Evolutionary conservation across 2,329 filamentous ascomycete species (phyloP), one percentile per base, ranked within the genome.

Genomic region (Kalaharituber pfeilii): DNA sequence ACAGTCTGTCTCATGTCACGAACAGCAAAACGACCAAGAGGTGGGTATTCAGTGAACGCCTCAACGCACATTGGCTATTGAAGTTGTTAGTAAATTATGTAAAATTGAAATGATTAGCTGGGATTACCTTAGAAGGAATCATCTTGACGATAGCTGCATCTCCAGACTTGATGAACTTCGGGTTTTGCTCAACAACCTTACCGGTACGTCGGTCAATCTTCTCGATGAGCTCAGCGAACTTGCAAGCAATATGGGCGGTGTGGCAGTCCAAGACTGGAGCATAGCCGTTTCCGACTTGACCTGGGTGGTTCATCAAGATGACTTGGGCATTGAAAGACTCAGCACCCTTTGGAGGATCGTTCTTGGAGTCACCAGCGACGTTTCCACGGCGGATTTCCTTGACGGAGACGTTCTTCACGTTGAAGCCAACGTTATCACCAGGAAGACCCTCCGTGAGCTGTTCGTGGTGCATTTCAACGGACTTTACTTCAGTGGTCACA

Each of bases 401-500:
- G 78, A 98, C 91, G 75, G 91, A 96, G 70, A 98, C 91, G 91
- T 98, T 98, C 59, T 98, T 98, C 78, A 98, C 89, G 86, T 98
- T 98, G 88, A 98, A 98, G 69, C 91, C 91, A 73, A 98, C 91
- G 80, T 98, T 98, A 86, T 98, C 91, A 82, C 91, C 91, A 70
- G 91, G 91, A 65, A 85, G 70, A 85, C 91, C 91, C 81, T 94
- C 83, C 64, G 72, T 60, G 67, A 98, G 88, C 84, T 95, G 88
- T 80, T 95, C 86, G 59, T 64, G 62, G 54, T 64, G 62, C 91
- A 98, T 98, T 80, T 98, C 91, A 69, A 98, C 91, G 75, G 89
- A 96, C 87, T 98, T 98, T 82, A 96, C 91, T 86, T 98, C 91
- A 80, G 91, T 96, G 82, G 91, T 96, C 73, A 98, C 88, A 82